Conservation (phyloP, 352 stramenopile species). For the Pythium utonaiense region DNA sequence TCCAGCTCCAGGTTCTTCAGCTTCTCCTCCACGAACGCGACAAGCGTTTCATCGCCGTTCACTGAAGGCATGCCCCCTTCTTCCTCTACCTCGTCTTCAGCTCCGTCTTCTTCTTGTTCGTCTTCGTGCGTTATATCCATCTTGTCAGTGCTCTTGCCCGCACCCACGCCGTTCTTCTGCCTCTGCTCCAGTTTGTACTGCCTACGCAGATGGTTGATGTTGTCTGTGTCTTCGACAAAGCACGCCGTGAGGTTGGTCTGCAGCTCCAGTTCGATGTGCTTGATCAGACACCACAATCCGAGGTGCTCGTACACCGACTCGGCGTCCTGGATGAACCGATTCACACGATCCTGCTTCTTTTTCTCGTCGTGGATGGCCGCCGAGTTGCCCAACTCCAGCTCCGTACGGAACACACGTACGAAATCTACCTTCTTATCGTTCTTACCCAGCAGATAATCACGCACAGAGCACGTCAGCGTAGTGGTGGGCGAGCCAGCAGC, state of each 20-base stretch:
- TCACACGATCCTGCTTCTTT: slow-evolving; percentile 70
- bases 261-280: slow-evolving; percentile 76
- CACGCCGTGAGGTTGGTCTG: slow-evolving; percentile 68
- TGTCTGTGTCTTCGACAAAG: slow-evolving; percentile 54
- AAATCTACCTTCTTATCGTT: slow-evolving; percentile 75
- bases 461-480: slow-evolving; percentile 26
- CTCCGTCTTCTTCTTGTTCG: background rate
- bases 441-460: slow-evolving; percentile 59
- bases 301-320: slow-evolving; percentile 59
- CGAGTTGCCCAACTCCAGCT: slow-evolving; percentile 72
- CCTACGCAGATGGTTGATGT: slow-evolving; percentile 50
- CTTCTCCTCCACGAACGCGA: slow-evolving; percentile 25
- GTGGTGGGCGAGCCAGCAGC: no score
- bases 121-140: no score
- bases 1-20: slow-evolving; percentile 32
- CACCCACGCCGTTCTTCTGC: slow-evolving; percentile 1
- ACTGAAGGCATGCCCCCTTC: slow-evolving; percentile 11
- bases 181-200: slow-evolving; percentile 19
- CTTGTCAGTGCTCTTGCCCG: background rate
- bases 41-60: slow-evolving; percentile 26
- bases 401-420: slow-evolving; percentile 48
- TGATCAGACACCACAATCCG: slow-evolving; percentile 75
- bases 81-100: slow-evolving; percentile 24
- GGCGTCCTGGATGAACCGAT: slow-evolving; percentile 67
- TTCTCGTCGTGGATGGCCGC: slow-evolving; percentile 66